Percentiles rank a stretch among this genome's conserved stretches.
Conservation (phyloP, 176 grass and related monocot genomes). For the Musa beccarii region DNA sequence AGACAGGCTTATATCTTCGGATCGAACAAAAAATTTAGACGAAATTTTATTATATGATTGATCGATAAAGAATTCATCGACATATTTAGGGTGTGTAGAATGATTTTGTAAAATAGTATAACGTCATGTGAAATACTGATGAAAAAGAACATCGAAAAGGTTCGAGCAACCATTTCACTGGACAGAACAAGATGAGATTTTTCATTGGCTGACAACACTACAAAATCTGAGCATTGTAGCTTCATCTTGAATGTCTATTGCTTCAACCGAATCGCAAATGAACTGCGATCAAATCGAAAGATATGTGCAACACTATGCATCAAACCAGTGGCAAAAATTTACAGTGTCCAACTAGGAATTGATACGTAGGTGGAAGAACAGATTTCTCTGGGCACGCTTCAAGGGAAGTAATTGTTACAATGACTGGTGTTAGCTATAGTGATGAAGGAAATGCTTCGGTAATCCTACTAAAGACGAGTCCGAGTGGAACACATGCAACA, state of each 20-base stretch:
- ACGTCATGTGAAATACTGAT: too few relatives aligned
- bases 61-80: too few relatives aligned
- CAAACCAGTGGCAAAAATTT: neutral
- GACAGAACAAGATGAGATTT: too few relatives aligned
- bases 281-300: neutral
- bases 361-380: neutral
- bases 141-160: too few relatives aligned
- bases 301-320: neutral
- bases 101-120: too few relatives aligned
- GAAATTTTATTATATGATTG: too few relatives aligned
- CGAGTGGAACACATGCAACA: slow-evolving; percentile 66
- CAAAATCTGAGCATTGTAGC: slow-evolving; percentile 7
- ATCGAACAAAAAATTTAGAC: too few relatives aligned
- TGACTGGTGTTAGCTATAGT: slow-evolving; percentile 10
- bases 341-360: neutral
- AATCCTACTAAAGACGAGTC: slow-evolving; percentile 96
- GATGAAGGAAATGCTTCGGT: slow-evolving; percentile 72
- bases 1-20: too few relatives aligned
- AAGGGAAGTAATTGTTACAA: neutral
- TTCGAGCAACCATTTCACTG: too few relatives aligned
- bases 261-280: neutral
- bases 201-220: neutral
- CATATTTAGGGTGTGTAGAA: too few relatives aligned
- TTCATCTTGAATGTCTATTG: neutral
- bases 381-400: neutral